A percentile compares a stretch with the other conserved stretches of the same genome.
Conservation (phyloP, 2,329 filamentous ascomycete species). For the Paracorniculantispora psalliotae region DNA sequence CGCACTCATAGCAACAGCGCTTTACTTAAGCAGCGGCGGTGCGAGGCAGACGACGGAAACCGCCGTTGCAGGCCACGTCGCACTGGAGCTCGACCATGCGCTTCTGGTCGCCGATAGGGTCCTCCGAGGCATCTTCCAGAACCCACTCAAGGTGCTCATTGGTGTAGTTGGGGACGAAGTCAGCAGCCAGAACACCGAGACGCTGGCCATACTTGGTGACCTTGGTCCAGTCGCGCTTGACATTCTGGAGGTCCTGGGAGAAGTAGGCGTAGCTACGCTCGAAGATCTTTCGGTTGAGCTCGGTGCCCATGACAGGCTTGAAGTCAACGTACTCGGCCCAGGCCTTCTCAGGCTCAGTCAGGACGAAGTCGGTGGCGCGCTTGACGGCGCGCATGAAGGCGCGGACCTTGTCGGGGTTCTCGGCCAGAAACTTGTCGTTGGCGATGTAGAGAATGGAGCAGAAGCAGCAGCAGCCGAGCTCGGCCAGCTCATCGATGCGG, state of each 20-base stretch:
- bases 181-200: slow-evolving; percentile 58
- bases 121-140: slow-evolving; percentile 58
- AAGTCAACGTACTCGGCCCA: slow-evolving; percentile 67
- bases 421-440: slow-evolving; percentile 64
- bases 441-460: slow-evolving; percentile 77
- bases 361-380: slow-evolving; percentile 66
- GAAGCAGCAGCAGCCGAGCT: slow-evolving; percentile 80
- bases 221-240: slow-evolving; percentile 69
- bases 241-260: slow-evolving; percentile 69
- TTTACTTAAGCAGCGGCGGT: slow-evolving; percentile 9
- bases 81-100: slow-evolving; percentile 65
- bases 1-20: not conserved
- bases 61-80: slow-evolving; percentile 58
- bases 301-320: slow-evolving; percentile 64
- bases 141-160: slow-evolving; percentile 65
- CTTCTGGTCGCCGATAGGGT: slow-evolving; percentile 70
- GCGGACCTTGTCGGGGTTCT: slow-evolving; percentile 60
- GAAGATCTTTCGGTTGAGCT: slow-evolving; percentile 72
- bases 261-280: slow-evolving; percentile 76
- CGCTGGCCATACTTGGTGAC: slow-evolving; percentile 73
- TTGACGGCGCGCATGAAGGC: slow-evolving; percentile 71
- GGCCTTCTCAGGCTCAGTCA: slow-evolving; percentile 56
- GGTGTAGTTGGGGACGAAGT: slow-evolving; percentile 69
- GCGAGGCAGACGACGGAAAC: slow-evolving; percentile 49
- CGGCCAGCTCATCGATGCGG: slow-evolving; percentile 73